These are phyloP conservation scores for Colletotrichum eleusines DNA, from an alignment of 2,329 filamentous ascomycete genomes.

Conservation along the genomic window DNA sequence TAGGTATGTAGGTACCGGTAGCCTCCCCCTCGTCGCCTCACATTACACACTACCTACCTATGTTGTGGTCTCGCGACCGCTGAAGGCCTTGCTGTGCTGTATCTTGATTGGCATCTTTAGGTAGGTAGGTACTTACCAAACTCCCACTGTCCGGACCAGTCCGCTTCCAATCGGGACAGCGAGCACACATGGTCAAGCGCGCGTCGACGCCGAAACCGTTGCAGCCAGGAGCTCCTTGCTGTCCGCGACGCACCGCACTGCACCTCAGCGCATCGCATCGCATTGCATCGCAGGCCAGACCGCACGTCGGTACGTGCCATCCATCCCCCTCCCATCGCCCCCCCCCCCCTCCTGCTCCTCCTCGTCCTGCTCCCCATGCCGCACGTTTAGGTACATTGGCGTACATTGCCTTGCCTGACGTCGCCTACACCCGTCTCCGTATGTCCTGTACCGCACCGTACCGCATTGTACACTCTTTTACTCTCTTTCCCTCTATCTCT, in stretches of 20 bases:
- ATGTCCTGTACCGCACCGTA: neutral
- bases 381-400: constrained; percentile 5
- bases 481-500: neutral
- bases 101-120: neutral
- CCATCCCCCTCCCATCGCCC: constrained; percentile 4
- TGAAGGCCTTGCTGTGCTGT: neutral
- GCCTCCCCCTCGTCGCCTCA: constrained; percentile 1
- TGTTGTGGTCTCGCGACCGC: neutral
- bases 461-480: neutral
- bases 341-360: neutral
- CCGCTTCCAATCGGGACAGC: neutral
- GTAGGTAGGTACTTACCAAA: neutral
- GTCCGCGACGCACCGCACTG: constrained; percentile 35
- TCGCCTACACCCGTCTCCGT: neutral
- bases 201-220: constrained; percentile 49
- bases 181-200: constrained; percentile 16
- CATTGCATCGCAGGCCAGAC: constrained; percentile 27
- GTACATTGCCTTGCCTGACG: neutral
- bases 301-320: constrained; percentile 34
- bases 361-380: neutral
- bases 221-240: constrained; percentile 45
- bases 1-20: neutral
- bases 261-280: constrained; percentile 34
- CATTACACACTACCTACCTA: constrained; percentile 2
- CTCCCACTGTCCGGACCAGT: constrained; percentile 20